These are phyloP conservation scores for Umbelopsis ramanniana DNA, from an alignment of 192 early-diverging fungal species.

Conservation along the genomic window DNA sequence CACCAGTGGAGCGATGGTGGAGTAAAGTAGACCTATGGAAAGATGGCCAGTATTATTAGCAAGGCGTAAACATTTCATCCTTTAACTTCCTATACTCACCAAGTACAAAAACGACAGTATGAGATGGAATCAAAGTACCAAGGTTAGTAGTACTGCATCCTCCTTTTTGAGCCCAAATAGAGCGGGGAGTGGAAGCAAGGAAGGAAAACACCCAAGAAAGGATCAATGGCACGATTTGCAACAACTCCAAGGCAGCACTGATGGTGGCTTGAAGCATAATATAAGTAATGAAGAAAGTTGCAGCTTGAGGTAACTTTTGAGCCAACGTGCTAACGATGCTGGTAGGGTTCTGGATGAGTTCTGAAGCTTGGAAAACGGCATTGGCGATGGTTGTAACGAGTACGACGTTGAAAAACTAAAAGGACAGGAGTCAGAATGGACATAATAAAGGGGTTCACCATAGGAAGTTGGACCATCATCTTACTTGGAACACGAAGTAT, in stretches of 20 bases:
- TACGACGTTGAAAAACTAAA: slow-evolving; percentile 77
- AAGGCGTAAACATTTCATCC: neutral
- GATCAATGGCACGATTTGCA: slow-evolving; percentile 71
- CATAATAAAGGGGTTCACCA: too few species aligned
- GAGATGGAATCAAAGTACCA: slow-evolving; percentile 66
- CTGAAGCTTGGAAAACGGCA: slow-evolving; percentile 53
- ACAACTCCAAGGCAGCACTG: slow-evolving; percentile 65
- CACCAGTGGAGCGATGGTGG: slow-evolving; percentile 80
- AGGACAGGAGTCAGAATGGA: slow-evolving; percentile 4
- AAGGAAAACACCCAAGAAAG: slow-evolving; percentile 58
- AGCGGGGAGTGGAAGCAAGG: slow-evolving; percentile 75
- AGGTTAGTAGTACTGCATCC: slow-evolving; percentile 56
- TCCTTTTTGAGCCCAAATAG: slow-evolving; percentile 57
- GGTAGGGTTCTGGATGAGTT: slow-evolving; percentile 57
- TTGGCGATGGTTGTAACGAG: slow-evolving; percentile 76
- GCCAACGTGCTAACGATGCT: slow-evolving; percentile 54
- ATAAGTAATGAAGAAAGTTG: slow-evolving; percentile 86
- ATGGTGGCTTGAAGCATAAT: slow-evolving; percentile 75
- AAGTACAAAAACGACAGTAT: slow-evolving; percentile 66
- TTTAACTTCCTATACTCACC: neutral
- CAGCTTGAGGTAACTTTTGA: slow-evolving; percentile 70
- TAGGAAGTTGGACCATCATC: slow-evolving; percentile 26
- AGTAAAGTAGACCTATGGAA: slow-evolving; percentile 71
- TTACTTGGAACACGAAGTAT: slow-evolving; percentile 80
- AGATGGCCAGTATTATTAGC: too few species aligned